Conservation (phyloP, 805 yeast genomes). For the Metschnikowia arizonensis region DNA sequence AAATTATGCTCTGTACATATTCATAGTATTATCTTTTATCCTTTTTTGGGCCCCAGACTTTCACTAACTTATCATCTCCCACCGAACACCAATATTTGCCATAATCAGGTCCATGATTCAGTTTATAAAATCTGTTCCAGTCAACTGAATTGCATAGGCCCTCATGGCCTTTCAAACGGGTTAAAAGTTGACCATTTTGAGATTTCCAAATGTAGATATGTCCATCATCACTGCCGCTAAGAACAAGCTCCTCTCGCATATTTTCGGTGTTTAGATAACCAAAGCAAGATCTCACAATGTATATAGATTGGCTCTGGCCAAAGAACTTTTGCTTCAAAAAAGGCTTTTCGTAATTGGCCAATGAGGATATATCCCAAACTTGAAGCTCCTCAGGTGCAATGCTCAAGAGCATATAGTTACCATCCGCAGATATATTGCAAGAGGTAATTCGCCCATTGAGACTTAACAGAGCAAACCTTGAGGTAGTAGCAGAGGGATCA, state of each 20-base stretch:
- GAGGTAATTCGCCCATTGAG: slow-evolving; percentile 62
- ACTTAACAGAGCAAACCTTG: slow-evolving; percentile 42
- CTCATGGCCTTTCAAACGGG: slow-evolving; percentile 57
- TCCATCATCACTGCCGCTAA: slow-evolving; percentile 85
- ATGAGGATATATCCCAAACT: slow-evolving; percentile 63
- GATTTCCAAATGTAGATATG: slow-evolving; percentile 75
- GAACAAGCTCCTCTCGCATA: slow-evolving; percentile 56
- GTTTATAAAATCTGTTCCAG: slow-evolving; percentile 47
- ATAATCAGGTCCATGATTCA: slow-evolving; percentile 27
- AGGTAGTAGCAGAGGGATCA: slow-evolving; percentile 31
- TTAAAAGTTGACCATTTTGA: slow-evolving; percentile 61
- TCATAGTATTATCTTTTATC: background rate
- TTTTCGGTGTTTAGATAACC: slow-evolving; percentile 48
- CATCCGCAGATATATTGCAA: slow-evolving; percentile 51
- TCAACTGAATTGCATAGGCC: slow-evolving; percentile 73
- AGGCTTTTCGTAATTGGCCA: slow-evolving; percentile 34
- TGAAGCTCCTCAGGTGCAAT: slow-evolving; percentile 74
- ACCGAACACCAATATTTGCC: slow-evolving; percentile 70
- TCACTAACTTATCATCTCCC: slow-evolving; percentile 73
- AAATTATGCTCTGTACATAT: background rate
- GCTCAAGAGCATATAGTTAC: slow-evolving; percentile 56
- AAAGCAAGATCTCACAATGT: slow-evolving; percentile 70
- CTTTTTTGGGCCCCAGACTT: slow-evolving; percentile 54
- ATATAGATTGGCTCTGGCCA: slow-evolving; percentile 70
- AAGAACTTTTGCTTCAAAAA: slow-evolving; percentile 57